phyloP scores from a whole-genome alignment of 495 filamentous ascomycete genomes.

The Neurospora sp. region DNA sequence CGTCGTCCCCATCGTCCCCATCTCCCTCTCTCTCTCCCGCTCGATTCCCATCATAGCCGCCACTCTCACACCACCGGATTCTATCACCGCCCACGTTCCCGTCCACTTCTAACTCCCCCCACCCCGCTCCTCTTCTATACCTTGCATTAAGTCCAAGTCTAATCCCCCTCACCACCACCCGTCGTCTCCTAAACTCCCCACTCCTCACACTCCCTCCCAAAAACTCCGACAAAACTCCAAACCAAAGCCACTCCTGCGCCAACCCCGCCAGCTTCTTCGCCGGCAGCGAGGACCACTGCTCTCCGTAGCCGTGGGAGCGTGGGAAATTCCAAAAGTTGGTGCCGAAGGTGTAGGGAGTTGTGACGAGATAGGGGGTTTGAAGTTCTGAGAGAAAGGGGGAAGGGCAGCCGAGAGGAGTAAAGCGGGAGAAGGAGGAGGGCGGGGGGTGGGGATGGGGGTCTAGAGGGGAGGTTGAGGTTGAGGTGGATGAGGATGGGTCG shows the following conservation, averaged over 20 bases:
- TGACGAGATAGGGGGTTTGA: constrained; percentile 17
- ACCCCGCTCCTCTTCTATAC: not conserved
- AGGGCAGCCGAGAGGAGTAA: not conserved
- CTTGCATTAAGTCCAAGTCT: not conserved
- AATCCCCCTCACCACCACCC: too few species aligned
- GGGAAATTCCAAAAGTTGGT: constrained; percentile 18
- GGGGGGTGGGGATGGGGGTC: not conserved
- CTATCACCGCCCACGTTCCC: not conserved
- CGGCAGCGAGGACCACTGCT: constrained; percentile 16
- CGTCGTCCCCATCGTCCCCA: not conserved
- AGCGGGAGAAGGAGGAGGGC: not conserved
- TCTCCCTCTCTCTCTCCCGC: not conserved
- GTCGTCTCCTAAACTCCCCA: not conserved
- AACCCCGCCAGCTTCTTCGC: constrained; percentile 12
- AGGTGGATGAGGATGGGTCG: not conserved
- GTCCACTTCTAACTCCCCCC: not conserved
- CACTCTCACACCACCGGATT: not conserved
- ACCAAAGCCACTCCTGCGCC: constrained; percentile 19
- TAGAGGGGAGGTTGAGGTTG: not conserved
- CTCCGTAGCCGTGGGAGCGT: constrained; percentile 14
- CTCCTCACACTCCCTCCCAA: constrained; percentile 2
- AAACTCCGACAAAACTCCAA: constrained; percentile 18
- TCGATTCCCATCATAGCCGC: not conserved
- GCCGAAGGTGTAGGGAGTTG: constrained; percentile 12
- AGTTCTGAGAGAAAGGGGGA: not conserved